Base-by-base conservation (phyloP, 2,329 filamentous ascomycete genomes). In the Hymenoscyphus salicellus region DNA sequence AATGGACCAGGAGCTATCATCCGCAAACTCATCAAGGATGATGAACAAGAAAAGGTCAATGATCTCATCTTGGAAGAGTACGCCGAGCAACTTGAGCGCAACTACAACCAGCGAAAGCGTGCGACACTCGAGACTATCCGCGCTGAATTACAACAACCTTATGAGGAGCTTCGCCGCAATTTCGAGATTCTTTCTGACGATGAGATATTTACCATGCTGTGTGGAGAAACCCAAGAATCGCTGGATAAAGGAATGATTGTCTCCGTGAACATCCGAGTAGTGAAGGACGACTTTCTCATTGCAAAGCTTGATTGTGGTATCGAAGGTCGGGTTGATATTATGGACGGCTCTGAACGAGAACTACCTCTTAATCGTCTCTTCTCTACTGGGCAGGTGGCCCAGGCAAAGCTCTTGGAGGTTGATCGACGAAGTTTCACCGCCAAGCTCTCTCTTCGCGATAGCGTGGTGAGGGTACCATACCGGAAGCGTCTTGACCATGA, bases 41-140 rank as follows among this genome's bases (percentile, higher is more conserved):
- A 97, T 58, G 90, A 93, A 69, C 92, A 96, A 72, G 94, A 98
- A 73, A 91, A 93, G 74, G 93, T 99, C 75, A 97, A 98, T 73
- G 95, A 99, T 74, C 83, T 99, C 55, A 93, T 97, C 66, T 83
- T 99, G 3, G 95, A 99, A 77, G 93, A 98, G 77, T 99, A 99
- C 73, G 95, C 95, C 0, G 92, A 97, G 73, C 94, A 99, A 80
- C 83, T 99, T 69, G 91, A 97, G 80, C 89, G 86, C 70, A 96
- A 97, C 72, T 93, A 97, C 75, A 93, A 92, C 72, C 93, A 97
- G 76, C 88, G 91, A 70, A 99, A 99, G 81, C 91, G 95, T 64
- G 94, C 94, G 1, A 99, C 95, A 0, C 83, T 99, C 14, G 95
- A 99, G 78, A 96, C 93, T 0, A 99, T 99, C 74, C 91, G 95